Evolutionary conservation across 805 yeast species (phyloP), one percentile per base, ranked within the genome.

Genomic region (Ogataea glucozyma): DNA sequence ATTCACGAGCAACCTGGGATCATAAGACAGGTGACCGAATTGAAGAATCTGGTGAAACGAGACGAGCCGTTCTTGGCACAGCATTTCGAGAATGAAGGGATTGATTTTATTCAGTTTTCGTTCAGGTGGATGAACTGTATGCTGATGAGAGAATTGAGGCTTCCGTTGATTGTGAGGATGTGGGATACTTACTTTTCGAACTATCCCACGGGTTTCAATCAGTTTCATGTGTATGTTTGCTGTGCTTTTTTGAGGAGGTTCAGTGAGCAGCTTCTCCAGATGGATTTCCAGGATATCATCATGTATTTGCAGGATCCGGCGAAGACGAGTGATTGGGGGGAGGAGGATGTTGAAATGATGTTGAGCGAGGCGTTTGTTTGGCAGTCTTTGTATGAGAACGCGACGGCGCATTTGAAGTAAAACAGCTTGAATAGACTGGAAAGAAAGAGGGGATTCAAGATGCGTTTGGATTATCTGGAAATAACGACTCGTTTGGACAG

Each of bases 111-210:
- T 50, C 99, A 93, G 65, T 93, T 93, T 64, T 80, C 97, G 16
- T 93, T 93, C 69, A 74, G 99, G 53, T 93, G 99, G 99, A 93
- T 93, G 98, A 93, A 93, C 66, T 93, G 99, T 69, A 70, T 93
- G 57, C 69, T 93, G 38, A 93, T 93, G 99, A 78, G 99, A 52
- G 99, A 93, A 57, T 73, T 93, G 33, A 79, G 83, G 31, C 80
- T 93, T 57, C 70, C 71, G 22, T 77, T 88, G 47, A 85, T 90
- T 4, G 81, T 90, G 17, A 73, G 99, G 43, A 91, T 93, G 96
- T 93, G 99, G 98, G 99, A 93, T 60, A 90, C 99, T 0, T 93
- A 93, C 62, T 63, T 86, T 3, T 76, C 87, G 38, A 89, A 86
- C 58, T 76, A 78, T 16, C 82, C 85, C 3, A 73, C 75, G 34